A percentile compares a stretch with the other conserved stretches of the same genome.
phyloP scores from a whole-genome alignment of 768 basidiomycete genomes.

The Boletus rex-veris region DNA sequence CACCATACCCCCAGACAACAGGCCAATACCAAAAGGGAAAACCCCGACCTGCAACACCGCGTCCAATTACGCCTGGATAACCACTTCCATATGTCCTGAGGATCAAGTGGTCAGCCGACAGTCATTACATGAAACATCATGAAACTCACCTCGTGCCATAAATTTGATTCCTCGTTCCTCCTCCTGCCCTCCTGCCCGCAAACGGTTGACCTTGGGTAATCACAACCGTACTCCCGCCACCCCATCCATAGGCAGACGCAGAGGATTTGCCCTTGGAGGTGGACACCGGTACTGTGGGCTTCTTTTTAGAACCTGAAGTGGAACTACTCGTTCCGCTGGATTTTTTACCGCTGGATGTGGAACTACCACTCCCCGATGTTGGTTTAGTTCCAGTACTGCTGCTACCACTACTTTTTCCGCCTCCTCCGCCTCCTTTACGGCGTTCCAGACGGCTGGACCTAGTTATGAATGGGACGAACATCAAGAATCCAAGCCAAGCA shows the following conservation, averaged over 20 bases:
- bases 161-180: conserved; percentile 44
- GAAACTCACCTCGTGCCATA: conserved; percentile 42
- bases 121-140: not conserved
- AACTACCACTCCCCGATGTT: no score
- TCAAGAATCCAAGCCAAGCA: no score
- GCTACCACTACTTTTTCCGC: no score
- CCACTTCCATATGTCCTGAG: conserved; percentile 59
- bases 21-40: conserved; percentile 74
- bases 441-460: no score
- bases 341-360: no score
- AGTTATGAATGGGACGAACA: no score
- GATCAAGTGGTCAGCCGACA: not conserved
- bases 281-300: conserved; percentile 17
- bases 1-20: conserved; percentile 42
- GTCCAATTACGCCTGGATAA: conserved; percentile 47
- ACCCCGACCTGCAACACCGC: conserved; percentile 45
- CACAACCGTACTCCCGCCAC: conserved; percentile 28
- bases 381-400: no score
- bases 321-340: conserved; percentile 11
- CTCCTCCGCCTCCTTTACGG: no score
- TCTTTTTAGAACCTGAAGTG: conserved; percentile 5
- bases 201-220: conserved; percentile 47
- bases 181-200: conserved; percentile 49
- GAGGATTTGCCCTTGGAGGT: conserved; percentile 21
- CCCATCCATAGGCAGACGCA: conserved; percentile 33